Evolutionary conservation across 2,329 filamentous ascomycete species (phyloP).

Genomic region (Magnaporthiopsis incrustans): DNA sequence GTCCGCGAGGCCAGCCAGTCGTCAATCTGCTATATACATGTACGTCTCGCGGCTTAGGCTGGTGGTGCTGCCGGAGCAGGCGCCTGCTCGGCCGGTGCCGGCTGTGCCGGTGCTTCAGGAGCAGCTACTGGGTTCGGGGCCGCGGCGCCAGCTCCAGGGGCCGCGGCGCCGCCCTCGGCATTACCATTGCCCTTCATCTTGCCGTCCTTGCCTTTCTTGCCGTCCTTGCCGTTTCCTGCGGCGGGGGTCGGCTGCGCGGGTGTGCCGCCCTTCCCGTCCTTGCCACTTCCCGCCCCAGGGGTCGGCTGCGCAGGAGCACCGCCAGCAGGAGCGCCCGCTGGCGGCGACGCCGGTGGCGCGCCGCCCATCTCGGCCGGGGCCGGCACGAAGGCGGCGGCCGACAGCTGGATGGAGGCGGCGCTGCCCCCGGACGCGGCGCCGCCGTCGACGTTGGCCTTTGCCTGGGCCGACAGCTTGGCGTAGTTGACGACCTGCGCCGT

Average conservation of each 20-base stretch:
- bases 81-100: too few relatives aligned
- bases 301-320: too few relatives aligned
- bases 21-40: too few relatives aligned
- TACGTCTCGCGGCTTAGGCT: too few relatives aligned
- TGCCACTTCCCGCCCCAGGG: not conserved
- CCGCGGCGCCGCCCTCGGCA: not conserved
- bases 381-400: not conserved
- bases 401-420: not conserved
- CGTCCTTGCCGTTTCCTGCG: not conserved
- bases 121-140: not conserved
- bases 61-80: not conserved
- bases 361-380: not conserved
- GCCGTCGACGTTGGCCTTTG: not conserved
- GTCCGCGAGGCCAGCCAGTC: too few relatives aligned
- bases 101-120: too few relatives aligned
- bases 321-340: not conserved
- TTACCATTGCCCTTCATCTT: not conserved
- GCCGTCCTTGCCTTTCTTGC: not conserved
- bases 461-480: conserved; percentile 4
- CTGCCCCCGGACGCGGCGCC: not conserved
- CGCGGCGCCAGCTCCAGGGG: not conserved
- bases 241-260: too few relatives aligned
- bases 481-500: conserved; percentile 8
- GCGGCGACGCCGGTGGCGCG: too few relatives aligned
- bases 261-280: not conserved